phyloP scores from a whole-genome alignment of 2,329 filamentous ascomycete species.

The Dactylonectria estremocensis region DNA sequence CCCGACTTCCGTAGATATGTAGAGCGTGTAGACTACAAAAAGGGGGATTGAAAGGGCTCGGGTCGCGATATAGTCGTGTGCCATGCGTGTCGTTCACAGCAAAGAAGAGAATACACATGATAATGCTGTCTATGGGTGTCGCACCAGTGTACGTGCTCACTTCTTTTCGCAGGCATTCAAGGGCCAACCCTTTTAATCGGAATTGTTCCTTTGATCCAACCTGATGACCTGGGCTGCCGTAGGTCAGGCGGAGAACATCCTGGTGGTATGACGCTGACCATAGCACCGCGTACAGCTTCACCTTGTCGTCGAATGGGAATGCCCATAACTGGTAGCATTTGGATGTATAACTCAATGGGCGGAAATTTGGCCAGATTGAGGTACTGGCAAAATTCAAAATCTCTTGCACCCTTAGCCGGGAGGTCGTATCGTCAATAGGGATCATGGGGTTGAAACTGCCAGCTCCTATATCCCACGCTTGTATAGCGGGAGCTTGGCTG shows the following conservation, averaged over 20 bases:
- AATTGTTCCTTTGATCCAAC: constrained; percentile 26
- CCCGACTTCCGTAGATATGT: constrained; percentile 26
- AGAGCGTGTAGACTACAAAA: constrained; percentile 24
- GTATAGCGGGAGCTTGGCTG: background rate
- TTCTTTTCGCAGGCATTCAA: constrained; percentile 21
- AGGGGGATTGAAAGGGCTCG: constrained; percentile 22
- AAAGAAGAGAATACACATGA: constrained; percentile 31
- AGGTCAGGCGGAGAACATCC: constrained; percentile 24
- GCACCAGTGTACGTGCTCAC: constrained; percentile 23
- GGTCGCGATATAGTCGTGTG: constrained; percentile 26
- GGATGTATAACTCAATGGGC: constrained; percentile 21
- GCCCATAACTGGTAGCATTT: constrained; percentile 25
- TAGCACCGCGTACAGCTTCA: constrained; percentile 24
- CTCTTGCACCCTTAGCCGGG: constrained; percentile 22
- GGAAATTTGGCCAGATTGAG: constrained; percentile 30
- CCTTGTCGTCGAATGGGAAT: constrained; percentile 25
- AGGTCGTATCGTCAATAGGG: constrained; percentile 20
- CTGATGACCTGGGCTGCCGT: constrained; percentile 16
- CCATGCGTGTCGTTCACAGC: constrained; percentile 26
- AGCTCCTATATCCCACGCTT: constrained; percentile 27
- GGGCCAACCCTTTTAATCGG: constrained; percentile 22
- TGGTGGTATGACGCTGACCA: constrained; percentile 26
- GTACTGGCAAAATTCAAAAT: constrained; percentile 26
- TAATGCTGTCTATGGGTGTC: constrained; percentile 29
- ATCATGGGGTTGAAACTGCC: constrained; percentile 28